Evolutionary conservation across 805 yeast genomes (phyloP), one percentile per base, ranked within the genome.

Genomic region (Kluyveromyces nonfermentans): DNA sequence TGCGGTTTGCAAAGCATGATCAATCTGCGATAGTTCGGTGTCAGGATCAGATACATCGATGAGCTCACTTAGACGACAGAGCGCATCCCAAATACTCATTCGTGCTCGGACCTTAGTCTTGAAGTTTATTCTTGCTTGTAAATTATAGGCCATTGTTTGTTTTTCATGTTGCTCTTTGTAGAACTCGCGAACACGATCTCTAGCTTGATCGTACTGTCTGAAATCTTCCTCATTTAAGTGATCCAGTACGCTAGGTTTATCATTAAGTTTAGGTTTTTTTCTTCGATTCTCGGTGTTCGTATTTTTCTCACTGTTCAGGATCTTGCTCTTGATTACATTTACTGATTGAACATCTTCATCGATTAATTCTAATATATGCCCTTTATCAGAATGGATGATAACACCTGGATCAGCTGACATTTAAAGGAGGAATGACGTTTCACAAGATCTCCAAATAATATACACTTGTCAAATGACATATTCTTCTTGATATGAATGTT

Each of bases 41-140:
- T 81, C 88, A 0, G 88, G 88, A 56, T 81, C 88, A 41, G 82
- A 74, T 41, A 81, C 86, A 56, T 81, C 88, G 19, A 81, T 67
- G 16, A 81, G 62, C 49, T 75, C 73, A 54, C 80, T 81, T 33
- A 81, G 63, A 47, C 74, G 75, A 43, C 75, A 74, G 14, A 81
- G 57, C 0, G 85, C 87, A 46, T 78, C 85, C 88, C 88, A 81
- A 6, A 81, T 71, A 1, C 82, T 68, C 83, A 81, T 78, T 41
- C 72, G 67, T 42, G 82, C 87, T 51, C 87, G 59, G 7, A 74
- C 68, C 53, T 80, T 78, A 5, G 86, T 74, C 58, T 80, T 80
- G 67, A 81, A 81, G 59, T 79, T 80, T 40, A 81, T 77, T 34
- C 88, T 62, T 0, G 86, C 86, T 55, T 81, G 84, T 31, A 81